These are phyloP conservation scores for Lepraria neglecta DNA, from an alignment of 495 filamentous ascomycete genomes.

Conservation along the genomic window DNA sequence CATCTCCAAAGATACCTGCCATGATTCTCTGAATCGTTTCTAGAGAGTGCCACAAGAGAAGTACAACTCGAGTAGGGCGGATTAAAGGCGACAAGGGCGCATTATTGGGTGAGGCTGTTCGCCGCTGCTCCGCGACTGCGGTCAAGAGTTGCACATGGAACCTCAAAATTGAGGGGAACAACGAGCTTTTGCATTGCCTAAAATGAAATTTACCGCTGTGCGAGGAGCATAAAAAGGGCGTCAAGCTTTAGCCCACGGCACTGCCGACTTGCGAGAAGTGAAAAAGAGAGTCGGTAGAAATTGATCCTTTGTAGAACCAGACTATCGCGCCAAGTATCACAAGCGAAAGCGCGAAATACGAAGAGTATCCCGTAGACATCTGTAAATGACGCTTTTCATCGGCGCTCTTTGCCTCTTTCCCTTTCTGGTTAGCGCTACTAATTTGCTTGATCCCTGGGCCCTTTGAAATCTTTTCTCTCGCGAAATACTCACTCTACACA, in stretches of 20 bases:
- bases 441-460: conserved; percentile 11
- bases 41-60: background rate
- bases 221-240: background rate
- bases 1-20: background rate
- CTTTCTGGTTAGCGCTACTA: conserved; percentile 12
- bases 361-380: background rate
- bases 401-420: conserved; percentile 12
- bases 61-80: background rate
- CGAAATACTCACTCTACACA: conserved; percentile 13
- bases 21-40: background rate
- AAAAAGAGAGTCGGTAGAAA: background rate
- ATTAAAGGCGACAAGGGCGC: background rate
- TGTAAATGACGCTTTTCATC: conserved; percentile 2
- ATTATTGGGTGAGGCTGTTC: conserved; percentile 12
- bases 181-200: background rate
- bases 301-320: background rate
- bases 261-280: background rate
- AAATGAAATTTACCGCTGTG: background rate
- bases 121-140: conserved; percentile 7
- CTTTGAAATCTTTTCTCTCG: conserved; percentile 20
- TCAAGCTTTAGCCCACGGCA: background rate
- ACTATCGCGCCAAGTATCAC: background rate
- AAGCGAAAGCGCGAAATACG: background rate
- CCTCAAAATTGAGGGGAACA: background rate
- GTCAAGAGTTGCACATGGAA: background rate